Conservation (phyloP, 768 basidiomycete genomes). For the Porpolomopsis calyptriformis region DNA sequence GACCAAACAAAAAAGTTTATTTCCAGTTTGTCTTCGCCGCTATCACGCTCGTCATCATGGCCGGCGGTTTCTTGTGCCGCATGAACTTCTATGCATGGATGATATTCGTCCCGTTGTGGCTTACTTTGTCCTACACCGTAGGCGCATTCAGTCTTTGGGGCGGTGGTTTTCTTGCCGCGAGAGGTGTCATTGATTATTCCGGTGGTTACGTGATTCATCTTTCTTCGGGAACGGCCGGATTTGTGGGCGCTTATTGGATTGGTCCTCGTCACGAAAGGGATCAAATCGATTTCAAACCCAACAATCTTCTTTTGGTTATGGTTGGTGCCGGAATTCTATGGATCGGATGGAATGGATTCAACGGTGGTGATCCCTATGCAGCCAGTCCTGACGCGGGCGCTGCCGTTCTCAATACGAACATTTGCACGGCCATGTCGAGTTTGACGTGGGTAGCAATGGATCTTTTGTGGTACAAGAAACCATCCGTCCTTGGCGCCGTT, state of each 20-base stretch:
- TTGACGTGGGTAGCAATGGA: slow-evolving; percentile 3
- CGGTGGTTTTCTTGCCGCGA: slow-evolving; percentile 3
- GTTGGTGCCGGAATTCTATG: slow-evolving; percentile 4
- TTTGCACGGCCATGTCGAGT: slow-evolving; percentile 5
- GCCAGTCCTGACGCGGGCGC: slow-evolving; percentile 6
- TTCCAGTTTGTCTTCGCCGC: slow-evolving; percentile 9
- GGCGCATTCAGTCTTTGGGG: slow-evolving; percentile 6
- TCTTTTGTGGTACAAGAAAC: slow-evolving; percentile 5
- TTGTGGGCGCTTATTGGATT: slow-evolving; percentile 6
- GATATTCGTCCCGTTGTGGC: slow-evolving; percentile 7
- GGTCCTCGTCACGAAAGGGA: slow-evolving; percentile 1
- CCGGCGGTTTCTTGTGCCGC: slow-evolving; percentile 6
- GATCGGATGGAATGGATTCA: slow-evolving; percentile 7
- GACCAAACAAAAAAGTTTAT: slow-evolving; percentile 2
- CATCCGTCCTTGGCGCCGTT: slow-evolving; percentile 6
- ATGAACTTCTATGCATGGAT: slow-evolving; percentile 8
- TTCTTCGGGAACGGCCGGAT: slow-evolving; percentile 4
- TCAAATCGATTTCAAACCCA: background rate
- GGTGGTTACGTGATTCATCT: slow-evolving; percentile 6
- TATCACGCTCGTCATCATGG: slow-evolving; percentile 7
- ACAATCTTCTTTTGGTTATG: slow-evolving; percentile 3
- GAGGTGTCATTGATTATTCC: slow-evolving; percentile 6
- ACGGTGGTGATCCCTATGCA: slow-evolving; percentile 7
- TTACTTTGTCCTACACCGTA: slow-evolving; percentile 6
- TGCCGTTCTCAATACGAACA: slow-evolving; percentile 7